Percentiles rank a stretch among this genome's conserved stretches.
phyloP scores from a whole-genome alignment of 306 rosid species.

The Castanea crenata region DNA sequence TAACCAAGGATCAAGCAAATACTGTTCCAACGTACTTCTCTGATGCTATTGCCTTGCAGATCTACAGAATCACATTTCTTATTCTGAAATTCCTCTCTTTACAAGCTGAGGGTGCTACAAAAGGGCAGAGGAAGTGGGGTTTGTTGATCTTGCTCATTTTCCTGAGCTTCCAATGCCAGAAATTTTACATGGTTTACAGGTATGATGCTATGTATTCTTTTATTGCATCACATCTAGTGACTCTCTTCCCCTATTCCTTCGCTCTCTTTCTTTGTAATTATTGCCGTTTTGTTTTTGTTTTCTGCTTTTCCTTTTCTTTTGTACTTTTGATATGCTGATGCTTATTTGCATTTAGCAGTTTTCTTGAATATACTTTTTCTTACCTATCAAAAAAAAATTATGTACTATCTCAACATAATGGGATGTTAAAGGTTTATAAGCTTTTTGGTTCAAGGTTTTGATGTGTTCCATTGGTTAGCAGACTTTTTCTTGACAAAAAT shows the following conservation, averaged over 20 bases:
- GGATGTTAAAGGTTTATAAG: background rate
- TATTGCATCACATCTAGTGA: background rate
- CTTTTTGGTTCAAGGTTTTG: background rate
- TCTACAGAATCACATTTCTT: constrained; percentile 69
- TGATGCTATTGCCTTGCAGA: constrained; percentile 67
- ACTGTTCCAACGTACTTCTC: constrained; percentile 57
- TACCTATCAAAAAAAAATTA: background rate
- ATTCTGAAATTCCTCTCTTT: constrained; percentile 80
- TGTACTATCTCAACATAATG: constrained; percentile 2
- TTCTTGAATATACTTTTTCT: too few species aligned
- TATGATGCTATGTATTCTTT: constrained; percentile 15
- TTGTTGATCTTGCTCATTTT: constrained; percentile 89
- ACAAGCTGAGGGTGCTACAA: constrained; percentile 92
- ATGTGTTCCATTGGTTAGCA: background rate
- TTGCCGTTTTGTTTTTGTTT: too few species aligned
- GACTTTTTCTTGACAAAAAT: background rate
- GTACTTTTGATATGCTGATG: too few species aligned
- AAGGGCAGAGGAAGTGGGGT: constrained; percentile 91
- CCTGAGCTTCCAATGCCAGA: constrained; percentile 98
- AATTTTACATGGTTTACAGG: constrained; percentile 93
- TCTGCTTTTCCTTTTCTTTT: too few species aligned
- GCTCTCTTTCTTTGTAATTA: too few species aligned
- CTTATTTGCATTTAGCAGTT: too few species aligned
- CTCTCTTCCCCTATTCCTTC: too few species aligned
- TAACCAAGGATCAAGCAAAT: constrained; percentile 46